phyloP scores from a whole-genome alignment of 116 monocot species.

The Zostera marina region DNA sequence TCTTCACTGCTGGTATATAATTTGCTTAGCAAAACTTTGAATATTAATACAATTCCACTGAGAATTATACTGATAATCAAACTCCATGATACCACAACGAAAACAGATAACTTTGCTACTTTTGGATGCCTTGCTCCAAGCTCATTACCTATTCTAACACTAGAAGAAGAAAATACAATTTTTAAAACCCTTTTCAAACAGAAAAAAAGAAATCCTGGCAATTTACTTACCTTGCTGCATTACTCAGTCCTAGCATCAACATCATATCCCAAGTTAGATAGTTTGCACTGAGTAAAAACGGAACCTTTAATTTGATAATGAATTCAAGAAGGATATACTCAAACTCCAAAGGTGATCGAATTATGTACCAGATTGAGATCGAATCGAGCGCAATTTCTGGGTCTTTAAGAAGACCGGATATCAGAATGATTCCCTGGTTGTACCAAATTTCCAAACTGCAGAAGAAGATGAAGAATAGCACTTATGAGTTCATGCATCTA shows the following conservation, averaged over 20 bases:
- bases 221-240: slow-evolving; percentile 43
- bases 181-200: too few relatives aligned
- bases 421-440: slow-evolving; percentile 38
- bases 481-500: too few relatives aligned
- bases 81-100: slow-evolving; percentile 29
- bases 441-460: slow-evolving; percentile 73
- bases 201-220: too few relatives aligned
- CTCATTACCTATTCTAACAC: slow-evolving; percentile 61
- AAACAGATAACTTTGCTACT: slow-evolving; percentile 42
- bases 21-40: slow-evolving; percentile 27
- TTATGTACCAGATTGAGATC: slow-evolving; percentile 46
- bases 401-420: slow-evolving; percentile 38
- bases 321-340: background rate
- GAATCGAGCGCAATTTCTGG: slow-evolving; percentile 54
- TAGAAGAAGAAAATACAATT: slow-evolving; percentile 1
- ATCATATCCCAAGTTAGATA: slow-evolving; percentile 56
- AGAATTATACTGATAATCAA: slow-evolving; percentile 22
- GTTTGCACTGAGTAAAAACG: slow-evolving; percentile 24
- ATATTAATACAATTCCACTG: slow-evolving; percentile 18
- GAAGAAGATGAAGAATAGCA: background rate
- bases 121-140: slow-evolving; percentile 52
- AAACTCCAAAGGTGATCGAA: background rate
- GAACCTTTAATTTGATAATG: background rate
- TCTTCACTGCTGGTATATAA: slow-evolving; percentile 45
- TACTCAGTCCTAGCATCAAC: slow-evolving; percentile 54